These are phyloP conservation scores for Phialophora chinensis DNA, from an alignment of 2,329 filamentous ascomycete species.

Conservation along the genomic window DNA sequence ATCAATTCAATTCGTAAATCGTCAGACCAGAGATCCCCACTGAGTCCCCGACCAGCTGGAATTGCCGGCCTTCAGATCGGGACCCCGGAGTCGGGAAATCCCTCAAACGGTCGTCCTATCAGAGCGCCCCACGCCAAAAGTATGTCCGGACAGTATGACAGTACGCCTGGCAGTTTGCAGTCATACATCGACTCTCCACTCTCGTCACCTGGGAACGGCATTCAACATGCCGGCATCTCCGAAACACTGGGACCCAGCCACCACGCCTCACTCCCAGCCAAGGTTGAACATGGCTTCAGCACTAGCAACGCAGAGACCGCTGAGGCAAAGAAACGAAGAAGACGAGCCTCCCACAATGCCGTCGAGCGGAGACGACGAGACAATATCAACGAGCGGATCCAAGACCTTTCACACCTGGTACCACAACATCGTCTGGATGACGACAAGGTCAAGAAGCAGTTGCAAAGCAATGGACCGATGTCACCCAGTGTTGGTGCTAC, in stretches of 20 bases:
- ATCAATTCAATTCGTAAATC: conserved; percentile 74
- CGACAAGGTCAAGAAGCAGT: conserved; percentile 93
- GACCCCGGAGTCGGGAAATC: conserved; percentile 73
- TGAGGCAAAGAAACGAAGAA: conserved; percentile 89
- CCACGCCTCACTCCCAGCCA: conserved; percentile 85
- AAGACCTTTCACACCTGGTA: conserved; percentile 92
- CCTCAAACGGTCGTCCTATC: conserved; percentile 75
- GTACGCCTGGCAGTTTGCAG: conserved; percentile 69
- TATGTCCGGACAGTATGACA: conserved; percentile 86
- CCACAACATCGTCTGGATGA: conserved; percentile 92
- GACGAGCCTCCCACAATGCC: conserved; percentile 93
- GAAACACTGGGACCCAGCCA: conserved; percentile 85
- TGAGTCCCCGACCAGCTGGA: conserved; percentile 84
- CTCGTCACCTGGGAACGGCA: conserved; percentile 69
- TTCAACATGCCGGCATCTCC: conserved; percentile 74
- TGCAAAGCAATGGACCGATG: conserved; percentile 87
- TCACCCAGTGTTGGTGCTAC: conserved; percentile 79
- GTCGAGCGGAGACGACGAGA: conserved; percentile 93
- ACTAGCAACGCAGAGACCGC: conserved; percentile 72
- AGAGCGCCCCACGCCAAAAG: conserved; percentile 80
- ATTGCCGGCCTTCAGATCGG: conserved; percentile 74
- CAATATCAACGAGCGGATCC: conserved; percentile 98
- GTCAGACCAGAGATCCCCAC: conserved; percentile 76
- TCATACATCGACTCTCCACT: conserved; percentile 90
- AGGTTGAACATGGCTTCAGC: conserved; percentile 67